Conservation (phyloP, 495 filamentous ascomycete species). For the Neurospora tetraspora region DNA sequence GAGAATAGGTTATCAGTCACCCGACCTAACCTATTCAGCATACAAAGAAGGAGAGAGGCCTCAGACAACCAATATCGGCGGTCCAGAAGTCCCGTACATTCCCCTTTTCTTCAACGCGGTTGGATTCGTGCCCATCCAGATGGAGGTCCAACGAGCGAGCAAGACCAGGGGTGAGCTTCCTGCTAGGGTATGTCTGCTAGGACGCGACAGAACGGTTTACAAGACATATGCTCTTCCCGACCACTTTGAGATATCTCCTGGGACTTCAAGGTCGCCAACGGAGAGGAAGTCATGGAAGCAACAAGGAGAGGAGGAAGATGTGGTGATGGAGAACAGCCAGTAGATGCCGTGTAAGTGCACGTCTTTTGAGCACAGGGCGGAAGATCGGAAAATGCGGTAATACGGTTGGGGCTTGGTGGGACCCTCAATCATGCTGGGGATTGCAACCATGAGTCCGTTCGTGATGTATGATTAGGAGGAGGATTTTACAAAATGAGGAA, state of each 20-base stretch:
- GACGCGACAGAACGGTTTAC: slow-evolving; percentile 31
- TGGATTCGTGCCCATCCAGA: slow-evolving; percentile 32
- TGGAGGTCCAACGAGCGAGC: slow-evolving; percentile 34
- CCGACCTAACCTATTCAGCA: slow-evolving; percentile 1
- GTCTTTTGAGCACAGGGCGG: background rate
- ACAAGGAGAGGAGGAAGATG: background rate
- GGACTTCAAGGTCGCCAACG: background rate
- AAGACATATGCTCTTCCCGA: slow-evolving; percentile 31
- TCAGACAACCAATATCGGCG: background rate
- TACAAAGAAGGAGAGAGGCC: slow-evolving; percentile 2
- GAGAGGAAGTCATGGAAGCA: background rate
- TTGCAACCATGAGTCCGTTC: background rate
- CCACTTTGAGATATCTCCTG: slow-evolving; percentile 5
- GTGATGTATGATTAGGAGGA: background rate
- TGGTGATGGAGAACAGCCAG: background rate
- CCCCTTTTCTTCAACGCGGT: slow-evolving; percentile 21
- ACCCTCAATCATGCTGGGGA: background rate
- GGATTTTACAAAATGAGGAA: background rate
- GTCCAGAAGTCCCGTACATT: background rate
- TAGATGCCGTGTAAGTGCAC: background rate
- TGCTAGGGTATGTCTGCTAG: slow-evolving; percentile 35
- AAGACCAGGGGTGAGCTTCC: slow-evolving; percentile 27
- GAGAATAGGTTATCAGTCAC: slow-evolving; percentile 7
- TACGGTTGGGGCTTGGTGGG: background rate
- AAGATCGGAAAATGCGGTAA: background rate